Evolutionary conservation across 345 rosid species (phyloP), one percentile per base, ranked within the genome.

Genomic region (Gossypium longicalyx): DNA sequence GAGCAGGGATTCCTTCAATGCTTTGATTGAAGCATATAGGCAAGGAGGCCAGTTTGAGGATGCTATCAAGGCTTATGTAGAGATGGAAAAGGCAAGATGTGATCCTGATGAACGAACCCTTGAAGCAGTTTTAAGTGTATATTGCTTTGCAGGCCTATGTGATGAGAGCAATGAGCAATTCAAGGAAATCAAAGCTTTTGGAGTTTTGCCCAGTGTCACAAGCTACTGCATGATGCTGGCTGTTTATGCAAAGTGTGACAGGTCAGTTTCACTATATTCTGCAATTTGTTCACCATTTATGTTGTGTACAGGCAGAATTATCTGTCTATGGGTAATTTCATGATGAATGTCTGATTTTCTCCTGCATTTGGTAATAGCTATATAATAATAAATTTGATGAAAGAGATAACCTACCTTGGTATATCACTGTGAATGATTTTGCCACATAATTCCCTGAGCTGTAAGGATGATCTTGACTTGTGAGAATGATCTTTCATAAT

Each of bases 161-260:
- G 98, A 92, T 81, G 96, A 94, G 88, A 84, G 97, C 74, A 85
- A 82, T 83, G 99, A 92, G 85, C 97, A 94, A 79, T 94, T 91
- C 86, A 87, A 83, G 77, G 97, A 92, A 87, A 92, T 92, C 81
- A 91, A 86, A 87, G 85, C 89, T 45, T 86, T 85, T 11, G 96
- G 96, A 76, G 83, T 92, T 69, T 77, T 89, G 73, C 97, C 94
- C 51, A 94, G 92, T 76, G 89, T 94, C 78, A 89, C 89, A 83
- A 89, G 93, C 85, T 91, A 94, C 83, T 94, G 97, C 77, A 91
- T 89, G 90, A 87, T 94, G 98, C 85, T 94, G 38, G 93, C 98
- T 79, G 96, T 92, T 75, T 92, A 91, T 82, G 94, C 95, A 15
- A 92, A 89, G 81, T 82, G 80, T 62, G 85, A 83, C 86, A 88